Evolutionary conservation across 2,329 filamentous ascomycete species (phyloP).

Genomic region (Metarhizium robertsii): DNA sequence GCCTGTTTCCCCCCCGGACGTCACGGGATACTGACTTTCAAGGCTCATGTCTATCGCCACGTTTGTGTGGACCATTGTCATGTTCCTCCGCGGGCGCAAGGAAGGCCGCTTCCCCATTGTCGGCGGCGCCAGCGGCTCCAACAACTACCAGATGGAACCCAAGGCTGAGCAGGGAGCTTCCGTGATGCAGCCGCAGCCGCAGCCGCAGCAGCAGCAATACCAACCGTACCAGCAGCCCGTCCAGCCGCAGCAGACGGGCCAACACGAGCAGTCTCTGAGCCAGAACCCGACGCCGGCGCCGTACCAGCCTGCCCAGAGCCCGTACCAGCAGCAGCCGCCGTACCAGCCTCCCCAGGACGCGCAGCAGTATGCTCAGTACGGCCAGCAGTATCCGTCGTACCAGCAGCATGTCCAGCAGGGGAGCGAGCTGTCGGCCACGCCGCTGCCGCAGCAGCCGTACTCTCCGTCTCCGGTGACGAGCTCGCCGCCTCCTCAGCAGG

Average conservation of each 20-base stretch:
- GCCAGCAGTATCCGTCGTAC: constrained; percentile 1
- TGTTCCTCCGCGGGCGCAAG: constrained; percentile 28
- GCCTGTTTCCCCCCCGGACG: too few species aligned
- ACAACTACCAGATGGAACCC: constrained; percentile 23
- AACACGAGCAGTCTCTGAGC: constrained; percentile 8
- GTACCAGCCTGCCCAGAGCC: constrained; percentile 15
- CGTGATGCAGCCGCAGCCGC: constrained; percentile 7
- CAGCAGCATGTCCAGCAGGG: constrained; percentile 13
- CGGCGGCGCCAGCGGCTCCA: constrained; percentile 4
- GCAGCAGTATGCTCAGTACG: constrained; percentile 6
- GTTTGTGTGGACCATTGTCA: constrained; percentile 25
- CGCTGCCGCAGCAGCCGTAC: constrained; percentile 11
- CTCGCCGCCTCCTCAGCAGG: constrained; percentile 14
- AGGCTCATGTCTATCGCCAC: constrained; percentile 30
- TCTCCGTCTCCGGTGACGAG: constrained; percentile 8
- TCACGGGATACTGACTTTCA: background rate
- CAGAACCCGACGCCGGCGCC: constrained; percentile 16
- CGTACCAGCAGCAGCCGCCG: constrained; percentile 18
- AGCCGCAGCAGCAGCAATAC: constrained; percentile 12
- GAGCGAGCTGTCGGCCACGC: constrained; percentile 3
- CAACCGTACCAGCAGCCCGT: constrained; percentile 6
- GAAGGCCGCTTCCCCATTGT: constrained; percentile 23
- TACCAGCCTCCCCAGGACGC: constrained; percentile 14
- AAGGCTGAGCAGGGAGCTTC: constrained; percentile 16
- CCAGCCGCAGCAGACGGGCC: constrained; percentile 10